Evolutionary conservation across 495 filamentous ascomycete genomes (phyloP).

Genomic region (Cladorrhinum samala): DNA sequence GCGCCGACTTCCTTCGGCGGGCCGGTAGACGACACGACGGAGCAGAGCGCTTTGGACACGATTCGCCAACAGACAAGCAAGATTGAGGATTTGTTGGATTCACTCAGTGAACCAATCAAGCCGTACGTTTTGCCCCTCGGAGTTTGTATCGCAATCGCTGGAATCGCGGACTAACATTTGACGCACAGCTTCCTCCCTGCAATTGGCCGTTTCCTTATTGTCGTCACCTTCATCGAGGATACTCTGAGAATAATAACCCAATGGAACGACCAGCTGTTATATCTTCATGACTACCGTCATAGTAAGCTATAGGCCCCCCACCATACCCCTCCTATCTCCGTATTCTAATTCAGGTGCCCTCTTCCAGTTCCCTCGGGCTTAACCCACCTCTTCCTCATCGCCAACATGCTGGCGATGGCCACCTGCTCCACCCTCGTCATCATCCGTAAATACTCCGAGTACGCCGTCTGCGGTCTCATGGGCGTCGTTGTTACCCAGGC

Average conservation of each 20-base stretch:
- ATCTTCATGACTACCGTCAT: conserved; percentile 86
- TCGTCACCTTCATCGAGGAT: conserved; percentile 97
- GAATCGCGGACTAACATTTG: not conserved
- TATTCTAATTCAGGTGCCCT: conserved; percentile 13
- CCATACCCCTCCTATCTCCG: not conserved
- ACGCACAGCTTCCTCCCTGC: conserved; percentile 75
- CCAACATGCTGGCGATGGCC: conserved; percentile 87
- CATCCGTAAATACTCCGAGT: conserved; percentile 81
- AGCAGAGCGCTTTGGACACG: conserved; percentile 80
- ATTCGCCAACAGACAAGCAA: conserved; percentile 95
- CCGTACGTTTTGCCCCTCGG: conserved; percentile 63
- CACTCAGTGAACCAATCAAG: conserved; percentile 82
- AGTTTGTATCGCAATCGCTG: not conserved
- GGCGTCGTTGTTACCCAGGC: conserved; percentile 93
- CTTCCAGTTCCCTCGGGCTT: conserved; percentile 74
- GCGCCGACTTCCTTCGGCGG: conserved; percentile 64
- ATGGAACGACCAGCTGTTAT: conserved; percentile 93
- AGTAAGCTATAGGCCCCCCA: conserved; percentile 51
- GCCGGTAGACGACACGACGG: conserved; percentile 46
- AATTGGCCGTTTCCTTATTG: conserved; percentile 94
- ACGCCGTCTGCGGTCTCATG: conserved; percentile 83
- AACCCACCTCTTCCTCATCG: conserved; percentile 87
- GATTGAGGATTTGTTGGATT: conserved; percentile 93
- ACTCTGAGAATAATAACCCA: conserved; percentile 93
- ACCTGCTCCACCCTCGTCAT: conserved; percentile 81